Percentiles rank a stretch among this genome's conserved stretches.
These are phyloP conservation scores for Monilinia fructigena DNA, from an alignment of 2,329 filamentous ascomycete genomes.

Conservation along the genomic window DNA sequence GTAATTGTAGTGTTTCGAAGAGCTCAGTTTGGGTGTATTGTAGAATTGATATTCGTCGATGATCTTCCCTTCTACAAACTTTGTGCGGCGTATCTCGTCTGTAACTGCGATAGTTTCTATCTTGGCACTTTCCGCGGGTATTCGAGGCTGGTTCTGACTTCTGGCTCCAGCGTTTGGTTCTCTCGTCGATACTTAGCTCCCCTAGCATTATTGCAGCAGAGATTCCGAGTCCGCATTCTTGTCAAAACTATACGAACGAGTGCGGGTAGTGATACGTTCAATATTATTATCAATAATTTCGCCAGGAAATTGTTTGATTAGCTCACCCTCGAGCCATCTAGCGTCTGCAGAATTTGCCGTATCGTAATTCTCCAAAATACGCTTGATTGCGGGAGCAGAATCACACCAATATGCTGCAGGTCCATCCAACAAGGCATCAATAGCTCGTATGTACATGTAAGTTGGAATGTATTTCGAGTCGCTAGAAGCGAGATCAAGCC, in stretches of 20 bases:
- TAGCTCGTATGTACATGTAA: not conserved
- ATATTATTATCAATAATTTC: not conserved
- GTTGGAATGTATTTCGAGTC: not conserved
- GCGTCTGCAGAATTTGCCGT: not conserved
- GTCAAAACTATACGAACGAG: not conserved
- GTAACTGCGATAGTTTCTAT: not conserved
- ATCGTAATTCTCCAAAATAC: slow-evolving; percentile 10
- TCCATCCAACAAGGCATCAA: not conserved
- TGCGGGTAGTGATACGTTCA: not conserved
- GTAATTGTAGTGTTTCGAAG: not conserved
- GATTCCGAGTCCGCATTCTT: not conserved
- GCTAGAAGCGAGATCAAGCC: slow-evolving; percentile 1
- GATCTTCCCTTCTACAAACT: not conserved
- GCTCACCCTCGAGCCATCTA: slow-evolving; percentile 16
- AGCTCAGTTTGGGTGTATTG: not conserved
- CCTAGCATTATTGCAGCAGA: not conserved
- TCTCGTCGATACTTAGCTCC: not conserved
- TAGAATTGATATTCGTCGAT: slow-evolving; percentile 1
- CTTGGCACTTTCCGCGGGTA: not conserved
- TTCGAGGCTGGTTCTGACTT: not conserved
- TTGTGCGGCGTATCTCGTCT: not conserved
- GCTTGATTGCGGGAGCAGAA: not conserved
- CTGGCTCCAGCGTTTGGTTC: not conserved
- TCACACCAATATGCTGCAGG: slow-evolving; percentile 15
- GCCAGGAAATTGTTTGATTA: slow-evolving; percentile 11